Conservation (phyloP, 169 alveolate species). For the Plasmodium sp. region DNA sequence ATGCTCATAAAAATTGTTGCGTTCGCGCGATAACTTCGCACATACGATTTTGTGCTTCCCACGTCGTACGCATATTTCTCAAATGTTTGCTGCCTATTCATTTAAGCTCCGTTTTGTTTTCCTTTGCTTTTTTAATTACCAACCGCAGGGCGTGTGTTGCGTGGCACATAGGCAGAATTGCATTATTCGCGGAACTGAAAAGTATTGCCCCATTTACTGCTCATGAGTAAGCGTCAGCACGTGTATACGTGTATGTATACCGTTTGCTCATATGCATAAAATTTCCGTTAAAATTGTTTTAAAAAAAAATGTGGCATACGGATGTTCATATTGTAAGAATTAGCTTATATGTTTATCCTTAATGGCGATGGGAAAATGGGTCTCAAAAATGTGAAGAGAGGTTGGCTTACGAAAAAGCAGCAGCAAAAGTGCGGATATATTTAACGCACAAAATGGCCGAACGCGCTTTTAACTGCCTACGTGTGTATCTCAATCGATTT, state of each 20-base stretch:
- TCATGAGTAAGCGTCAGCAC: background rate
- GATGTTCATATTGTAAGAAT: background rate
- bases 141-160: background rate
- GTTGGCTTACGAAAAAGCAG: background rate
- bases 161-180: background rate
- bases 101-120: background rate
- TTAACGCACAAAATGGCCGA: background rate
- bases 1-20: background rate
- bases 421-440: background rate
- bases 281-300: background rate
- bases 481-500: background rate
- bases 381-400: background rate
- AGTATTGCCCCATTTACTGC: background rate
- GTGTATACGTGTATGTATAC: background rate
- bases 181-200: background rate
- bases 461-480: background rate
- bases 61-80: background rate
- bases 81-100: background rate
- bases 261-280: background rate
- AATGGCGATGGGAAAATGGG: background rate
- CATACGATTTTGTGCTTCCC: background rate
- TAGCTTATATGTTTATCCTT: background rate
- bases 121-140: background rate
- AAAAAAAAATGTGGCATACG: background rate
- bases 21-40: background rate